Evolutionary conservation across 2,329 filamentous ascomycete species (phyloP), one percentile per base, ranked within the genome.

Genomic region (Trichoderma harzianum): DNA sequence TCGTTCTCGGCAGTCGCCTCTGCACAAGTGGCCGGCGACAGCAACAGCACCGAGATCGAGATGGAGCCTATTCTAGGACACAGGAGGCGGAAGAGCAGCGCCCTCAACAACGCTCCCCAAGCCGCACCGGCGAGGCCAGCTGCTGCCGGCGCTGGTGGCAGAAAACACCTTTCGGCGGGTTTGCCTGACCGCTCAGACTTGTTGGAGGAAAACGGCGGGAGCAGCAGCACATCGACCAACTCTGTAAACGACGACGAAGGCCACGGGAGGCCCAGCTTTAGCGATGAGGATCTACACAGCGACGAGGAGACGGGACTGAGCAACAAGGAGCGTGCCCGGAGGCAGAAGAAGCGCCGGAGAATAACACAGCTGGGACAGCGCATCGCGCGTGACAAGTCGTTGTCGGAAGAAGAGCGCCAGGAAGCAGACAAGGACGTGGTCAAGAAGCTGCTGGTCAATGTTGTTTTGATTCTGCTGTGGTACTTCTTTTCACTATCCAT

Each of bases 271-370:
- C 88, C 90, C 75, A 84, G 88, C 76, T 86, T 89, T 69, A 90
- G 90, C 32, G 92, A 93, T 75, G 91, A 94, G 74, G 92, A 92
- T 61, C 80, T 93, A 32, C 89, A 93, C 73, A 93, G 95, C 76
- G 95, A 98, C 78, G 95, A 97, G 83, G 95, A 98, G 85, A 93
- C 93, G 2, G 95, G 94, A 1, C 84, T 98, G 76, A 97, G 93
- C 47, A 87, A 88, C 73, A 88, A 90, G 77, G 92, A 95, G 77
- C 89, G 89, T 79, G 87, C 88, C 75, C 89, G 91, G 78, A 90
- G 91, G 76, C 88, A 89, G 78, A 87, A 86, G 77, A 89, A 89
- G 82, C 89, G 89, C 82, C 86, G 87, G 80, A 87, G 89, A 78
- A 92, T 92, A 78, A 91, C 89, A 14, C 84, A 87, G 74, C 81